Evolutionary conservation across 352 stramenopile species (phyloP), one percentile per base, ranked within the genome.

Genomic region (Pythium apleroticum): DNA sequence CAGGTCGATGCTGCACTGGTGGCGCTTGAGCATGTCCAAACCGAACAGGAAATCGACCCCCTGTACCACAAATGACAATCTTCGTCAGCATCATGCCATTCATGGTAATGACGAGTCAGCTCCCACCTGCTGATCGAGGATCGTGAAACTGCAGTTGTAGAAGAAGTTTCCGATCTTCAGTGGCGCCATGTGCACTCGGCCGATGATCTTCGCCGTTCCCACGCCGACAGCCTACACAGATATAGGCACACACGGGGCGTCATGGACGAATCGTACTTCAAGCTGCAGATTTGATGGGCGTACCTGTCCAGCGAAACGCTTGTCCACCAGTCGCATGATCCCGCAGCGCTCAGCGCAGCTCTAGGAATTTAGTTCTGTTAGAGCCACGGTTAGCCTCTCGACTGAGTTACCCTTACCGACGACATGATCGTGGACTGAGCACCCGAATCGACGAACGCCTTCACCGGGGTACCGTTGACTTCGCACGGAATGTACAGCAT

Each of bases 41-140:
- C 97, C 97, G 61, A 99, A 98, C 10, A 99, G 75, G 67, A 99
- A 98, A 66, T 99, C 97, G 45, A 99, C 97, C 68, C 97, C 86
- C 84, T 97, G 52, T 12, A 20, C 31, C 22, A 49, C 35, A 35
- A 35, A 6, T 57, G 15, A 11, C 4, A 24, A 2, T 14, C 10
- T 41, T 17, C 11, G 14, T 41, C 8, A n/a, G 15, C 17, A 41
- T 17, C 2, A 1, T 7, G 2, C 4, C 35, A 41, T 4, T 12
- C 15, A 10, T 12, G 11, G 35, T 5, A 12, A 17, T 20, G 15
- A 12, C 17, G 11, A 19, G 35, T 14, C 5, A 41, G 2, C 7
- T 8, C 54, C 30, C 28, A 88, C 80, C 70, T 91, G 78, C 37
- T 96, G 84, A 56, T 96, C 88, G 49, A 97, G 55, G 70, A 97